A percentile compares a stretch with the other conserved stretches of the same genome.
phyloP scores from a whole-genome alignment of 2,329 filamentous ascomycete genomes.

The Clonostachys byssicola region DNA sequence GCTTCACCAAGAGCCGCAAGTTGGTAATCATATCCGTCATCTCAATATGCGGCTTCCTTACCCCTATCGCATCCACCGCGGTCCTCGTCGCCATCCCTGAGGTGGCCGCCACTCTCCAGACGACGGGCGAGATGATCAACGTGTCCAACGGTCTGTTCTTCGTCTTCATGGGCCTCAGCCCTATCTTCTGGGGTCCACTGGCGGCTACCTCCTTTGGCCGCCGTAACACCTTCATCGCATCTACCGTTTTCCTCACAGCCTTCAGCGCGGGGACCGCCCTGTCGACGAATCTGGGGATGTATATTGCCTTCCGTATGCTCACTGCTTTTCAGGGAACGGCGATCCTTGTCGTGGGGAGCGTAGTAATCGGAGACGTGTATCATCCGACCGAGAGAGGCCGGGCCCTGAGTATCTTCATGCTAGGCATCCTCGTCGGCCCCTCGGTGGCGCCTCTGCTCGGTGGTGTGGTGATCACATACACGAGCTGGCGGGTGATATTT shows the following conservation, averaged over 20 bases:
- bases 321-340: conserved; percentile 68
- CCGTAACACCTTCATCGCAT: conserved; percentile 25
- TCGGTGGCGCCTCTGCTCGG: conserved; percentile 60
- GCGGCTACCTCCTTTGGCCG: conserved; percentile 51
- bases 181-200: conserved; percentile 64
- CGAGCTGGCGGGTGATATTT: conserved; percentile 65
- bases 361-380: conserved; percentile 54
- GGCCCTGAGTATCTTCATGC: conserved; percentile 62
- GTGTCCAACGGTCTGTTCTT: conserved; percentile 67
- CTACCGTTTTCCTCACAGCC: conserved; percentile 46
- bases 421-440: conserved; percentile 62
- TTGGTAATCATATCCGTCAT: conserved; percentile 12
- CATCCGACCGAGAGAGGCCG: conserved; percentile 60
- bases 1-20: conserved; percentile 13
- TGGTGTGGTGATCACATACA: conserved; percentile 66
- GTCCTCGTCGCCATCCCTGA: conserved; percentile 12
- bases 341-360: conserved; percentile 63
- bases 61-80: conserved; percentile 10
- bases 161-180: conserved; percentile 64
- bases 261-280: conserved; percentile 65
- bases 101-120: conserved; percentile 9
- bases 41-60: conserved; percentile 11
- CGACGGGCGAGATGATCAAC: conserved; percentile 41
- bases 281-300: conserved; percentile 60
- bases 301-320: conserved; percentile 65